These are phyloP conservation scores for Brassica incana DNA, from an alignment of 345 rosid genomes.

Conservation along the genomic window DNA sequence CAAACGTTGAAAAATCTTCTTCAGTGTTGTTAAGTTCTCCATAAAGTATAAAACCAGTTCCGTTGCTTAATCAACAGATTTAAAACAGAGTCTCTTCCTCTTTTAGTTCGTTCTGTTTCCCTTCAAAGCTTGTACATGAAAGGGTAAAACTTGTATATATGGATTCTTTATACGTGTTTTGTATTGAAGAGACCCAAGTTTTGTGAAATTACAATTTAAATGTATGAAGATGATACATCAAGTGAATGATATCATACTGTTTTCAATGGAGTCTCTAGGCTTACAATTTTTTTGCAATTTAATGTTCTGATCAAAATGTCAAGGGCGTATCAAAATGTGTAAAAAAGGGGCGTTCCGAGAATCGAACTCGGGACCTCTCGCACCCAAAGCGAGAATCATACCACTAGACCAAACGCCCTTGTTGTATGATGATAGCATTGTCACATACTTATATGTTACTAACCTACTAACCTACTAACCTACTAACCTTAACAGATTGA, in stretches of 20 bases:
- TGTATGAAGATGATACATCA: constrained; percentile 2
- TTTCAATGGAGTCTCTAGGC: not conserved
- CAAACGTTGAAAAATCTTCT: too few species aligned
- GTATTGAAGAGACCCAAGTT: constrained; percentile 7
- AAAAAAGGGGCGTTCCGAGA: constrained; percentile 50
- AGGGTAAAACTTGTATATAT: too few species aligned
- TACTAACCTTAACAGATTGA: not conserved
- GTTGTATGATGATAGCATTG: not conserved
- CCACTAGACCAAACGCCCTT: constrained; percentile 89
- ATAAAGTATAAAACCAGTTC: too few species aligned
- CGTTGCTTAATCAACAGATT: too few species aligned
- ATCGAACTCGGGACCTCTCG: constrained; percentile 86
- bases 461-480: not conserved
- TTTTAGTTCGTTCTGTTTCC: too few species aligned
- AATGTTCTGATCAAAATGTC: not conserved
- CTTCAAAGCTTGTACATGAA: too few species aligned
- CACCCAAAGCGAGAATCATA: constrained; percentile 94
- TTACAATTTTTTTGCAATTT: not conserved
- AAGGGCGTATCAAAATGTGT: not conserved
- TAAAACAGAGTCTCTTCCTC: too few species aligned
- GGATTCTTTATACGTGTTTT: constrained; percentile 5
- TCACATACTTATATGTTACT: not conserved
- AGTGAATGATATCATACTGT: not conserved
- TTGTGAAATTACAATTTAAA: not conserved
- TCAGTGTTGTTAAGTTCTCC: too few species aligned